Base-by-base conservation (phyloP, 2,329 filamentous ascomycete species). In the Cladosporium halotolerans region DNA sequence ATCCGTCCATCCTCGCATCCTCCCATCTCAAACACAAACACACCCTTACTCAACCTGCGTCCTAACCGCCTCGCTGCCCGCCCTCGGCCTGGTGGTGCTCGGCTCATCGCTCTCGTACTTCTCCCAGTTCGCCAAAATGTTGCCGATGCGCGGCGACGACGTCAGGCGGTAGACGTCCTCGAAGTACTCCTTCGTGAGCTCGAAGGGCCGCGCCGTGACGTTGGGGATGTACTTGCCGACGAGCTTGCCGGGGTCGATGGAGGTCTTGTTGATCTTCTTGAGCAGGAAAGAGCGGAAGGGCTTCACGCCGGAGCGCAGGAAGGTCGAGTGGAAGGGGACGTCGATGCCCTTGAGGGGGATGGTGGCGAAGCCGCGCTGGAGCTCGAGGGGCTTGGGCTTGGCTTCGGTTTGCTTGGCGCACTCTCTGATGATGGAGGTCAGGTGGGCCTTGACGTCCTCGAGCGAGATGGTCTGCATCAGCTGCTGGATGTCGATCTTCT, bases 191-290 rank as follows among this genome's bases (percentile, higher is more conserved):
- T 91, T 95, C 52, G 90, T 95, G 61, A 99, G 79, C 71, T 90
- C 89, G 70, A 99, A 99, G 13, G 93, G 93, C 74, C 85, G 85
- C 55, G 93, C 93, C 53, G 93, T 99, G 62, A 99, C 95, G 73
- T 99, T 99, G 63, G 93, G 93, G 62, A 99, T 97, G 76, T 99
- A 99, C 76, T 99, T 99, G 66, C 93, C 93, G 62, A 99, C 81
- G 66, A 99, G 76, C 80, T 97, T 97, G 70, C 88, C 87, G 4
- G 93, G 93, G 71, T 99, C 93, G 71, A 99, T 97, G 51, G 88
- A 95, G 19, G 91, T 96, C 83, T 95, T 96, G 81, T 97, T 90
- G 77, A 99, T 97, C 83, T 99, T 99, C 88, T 97, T 99, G 64
- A 97, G 85, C 69, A 99, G 74, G 83, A 99, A 99, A 42, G 86